These are phyloP conservation scores for Adansonia gregorii DNA, from an alignment of 441 rosid genomes.

Conservation along the genomic window DNA sequence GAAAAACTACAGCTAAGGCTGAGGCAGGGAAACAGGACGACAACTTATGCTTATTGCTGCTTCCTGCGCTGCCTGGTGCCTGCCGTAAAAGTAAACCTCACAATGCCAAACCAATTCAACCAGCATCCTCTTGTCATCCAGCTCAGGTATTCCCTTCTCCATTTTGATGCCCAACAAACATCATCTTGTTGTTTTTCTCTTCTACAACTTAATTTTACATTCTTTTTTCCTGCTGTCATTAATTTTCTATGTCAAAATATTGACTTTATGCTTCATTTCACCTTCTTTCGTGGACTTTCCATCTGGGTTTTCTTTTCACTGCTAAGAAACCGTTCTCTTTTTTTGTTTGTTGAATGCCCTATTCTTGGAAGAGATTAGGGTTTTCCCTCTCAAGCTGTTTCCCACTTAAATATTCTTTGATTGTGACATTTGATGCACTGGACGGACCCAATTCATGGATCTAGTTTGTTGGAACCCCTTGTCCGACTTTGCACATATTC, in stretches of 20 bases:
- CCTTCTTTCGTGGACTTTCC: conserved; percentile 27
- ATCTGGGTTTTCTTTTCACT: conserved; percentile 41
- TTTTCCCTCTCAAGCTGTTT: conserved; percentile 18
- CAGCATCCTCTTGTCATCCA: neutral
- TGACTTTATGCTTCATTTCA: conserved; percentile 29
- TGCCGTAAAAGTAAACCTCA: neutral
- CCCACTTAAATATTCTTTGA: conserved; percentile 22
- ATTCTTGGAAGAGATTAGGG: neutral
- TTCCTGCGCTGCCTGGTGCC: too few species aligned
- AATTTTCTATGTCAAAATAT: conserved; percentile 21
- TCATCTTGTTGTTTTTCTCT: neutral
- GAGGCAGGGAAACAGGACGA: too few species aligned
- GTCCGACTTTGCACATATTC: conserved; percentile 45
- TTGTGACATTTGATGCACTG: conserved; percentile 29
- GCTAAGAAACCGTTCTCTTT: neutral
- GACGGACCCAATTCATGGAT: conserved; percentile 26
- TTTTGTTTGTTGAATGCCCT: neutral
- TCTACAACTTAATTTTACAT: conserved; percentile 17
- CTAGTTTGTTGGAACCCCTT: conserved; percentile 9
- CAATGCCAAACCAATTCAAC: neutral
- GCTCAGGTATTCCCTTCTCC: neutral
- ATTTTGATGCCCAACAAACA: neutral
- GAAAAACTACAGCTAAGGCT: too few species aligned
- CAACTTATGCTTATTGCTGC: too few species aligned
- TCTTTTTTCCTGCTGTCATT: conserved; percentile 8